Evolutionary conservation across 1,139 yeast genomes (phyloP).

Genomic region (Yamadazyma triangularis): DNA sequence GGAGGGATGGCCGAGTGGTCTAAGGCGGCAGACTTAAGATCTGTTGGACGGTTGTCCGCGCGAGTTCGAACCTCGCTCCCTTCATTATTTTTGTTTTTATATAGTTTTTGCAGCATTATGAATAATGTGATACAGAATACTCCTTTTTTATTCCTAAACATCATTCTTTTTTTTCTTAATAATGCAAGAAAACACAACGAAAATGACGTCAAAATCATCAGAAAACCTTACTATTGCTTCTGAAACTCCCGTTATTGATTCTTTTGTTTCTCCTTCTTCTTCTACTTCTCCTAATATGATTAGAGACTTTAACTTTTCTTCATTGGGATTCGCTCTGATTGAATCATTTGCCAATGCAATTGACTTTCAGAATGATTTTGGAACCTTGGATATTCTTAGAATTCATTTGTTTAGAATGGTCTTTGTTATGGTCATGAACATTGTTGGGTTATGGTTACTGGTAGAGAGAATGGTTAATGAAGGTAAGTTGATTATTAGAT

Average conservation of each 20-base stretch:
- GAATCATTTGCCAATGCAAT: conserved; percentile 2
- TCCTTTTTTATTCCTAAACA: no score
- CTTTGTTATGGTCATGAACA: conserved; percentile 6
- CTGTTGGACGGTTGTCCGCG: conserved; percentile 46
- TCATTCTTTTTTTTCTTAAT: not conserved
- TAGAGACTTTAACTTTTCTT: conserved; percentile 1
- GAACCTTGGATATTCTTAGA: conserved; percentile 15
- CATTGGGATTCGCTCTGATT: conserved; percentile 3
- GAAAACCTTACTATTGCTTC: no score
- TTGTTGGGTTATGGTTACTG: not conserved
- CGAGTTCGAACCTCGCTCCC: conserved; percentile 83
- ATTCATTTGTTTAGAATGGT: conserved; percentile 17
- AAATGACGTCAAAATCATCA: no score
- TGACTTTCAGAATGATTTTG: conserved; percentile 6
- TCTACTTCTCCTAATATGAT: no score
- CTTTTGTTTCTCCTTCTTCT: no score
- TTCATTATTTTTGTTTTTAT: conserved; percentile 41
- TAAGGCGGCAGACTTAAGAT: conserved; percentile 10
- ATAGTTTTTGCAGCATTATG: not conserved
- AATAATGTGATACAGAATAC: no score
- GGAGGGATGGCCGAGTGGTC: conserved; percentile 11
- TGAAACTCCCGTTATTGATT: no score
- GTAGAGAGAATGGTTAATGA: not conserved
- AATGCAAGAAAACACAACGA: not conserved
- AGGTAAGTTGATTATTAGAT: not conserved